phyloP scores from a whole-genome alignment of 2,329 filamentous ascomycete genomes.

The Cordyceps pruinosa region DNA sequence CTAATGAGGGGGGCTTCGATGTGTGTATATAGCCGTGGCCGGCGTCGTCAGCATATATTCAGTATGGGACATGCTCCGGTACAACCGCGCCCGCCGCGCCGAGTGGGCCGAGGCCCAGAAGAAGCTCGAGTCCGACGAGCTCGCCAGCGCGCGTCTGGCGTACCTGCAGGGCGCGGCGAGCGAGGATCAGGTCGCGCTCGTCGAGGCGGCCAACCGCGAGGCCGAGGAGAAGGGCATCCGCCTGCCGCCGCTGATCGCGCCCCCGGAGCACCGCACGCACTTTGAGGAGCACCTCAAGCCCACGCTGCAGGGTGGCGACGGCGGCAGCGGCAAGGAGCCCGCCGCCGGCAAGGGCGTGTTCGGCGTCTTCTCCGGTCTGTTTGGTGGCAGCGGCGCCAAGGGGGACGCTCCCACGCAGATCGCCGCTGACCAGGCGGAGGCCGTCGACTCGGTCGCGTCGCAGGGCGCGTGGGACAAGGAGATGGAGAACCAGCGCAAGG shows the following conservation, averaged over 20 bases:
- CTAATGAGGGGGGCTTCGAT: background rate
- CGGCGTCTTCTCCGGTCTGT: slow-evolving; percentile 27
- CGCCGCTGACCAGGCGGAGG: slow-evolving; percentile 16
- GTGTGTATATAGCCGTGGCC: slow-evolving; percentile 44
- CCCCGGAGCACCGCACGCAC: slow-evolving; percentile 33
- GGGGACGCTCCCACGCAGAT: slow-evolving; percentile 4
- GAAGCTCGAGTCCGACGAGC: slow-evolving; percentile 46
- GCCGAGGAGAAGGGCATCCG: slow-evolving; percentile 39
- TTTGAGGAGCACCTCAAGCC: slow-evolving; percentile 30
- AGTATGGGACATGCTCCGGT: slow-evolving; percentile 53
- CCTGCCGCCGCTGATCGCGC: slow-evolving; percentile 44
- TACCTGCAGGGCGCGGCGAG: slow-evolving; percentile 53
- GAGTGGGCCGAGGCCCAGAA: slow-evolving; percentile 52
- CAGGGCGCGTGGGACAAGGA: slow-evolving; percentile 41
- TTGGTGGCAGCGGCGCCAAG: slow-evolving; percentile 21
- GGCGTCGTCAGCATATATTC: slow-evolving; percentile 52
- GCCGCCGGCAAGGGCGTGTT: slow-evolving; percentile 30
- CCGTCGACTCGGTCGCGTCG: slow-evolving; percentile 32
- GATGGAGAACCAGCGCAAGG: slow-evolving; percentile 42
- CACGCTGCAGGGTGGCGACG: slow-evolving; percentile 21
- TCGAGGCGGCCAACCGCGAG: slow-evolving; percentile 48
- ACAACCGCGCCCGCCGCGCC: slow-evolving; percentile 52
- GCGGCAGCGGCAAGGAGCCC: slow-evolving; percentile 15
- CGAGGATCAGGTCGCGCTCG: slow-evolving; percentile 48
- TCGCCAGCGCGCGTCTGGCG: slow-evolving; percentile 51